A percentile compares a stretch with the other conserved stretches of the same genome.
Conservation (phyloP, 345 rosid species). For the Acer saccharum region DNA sequence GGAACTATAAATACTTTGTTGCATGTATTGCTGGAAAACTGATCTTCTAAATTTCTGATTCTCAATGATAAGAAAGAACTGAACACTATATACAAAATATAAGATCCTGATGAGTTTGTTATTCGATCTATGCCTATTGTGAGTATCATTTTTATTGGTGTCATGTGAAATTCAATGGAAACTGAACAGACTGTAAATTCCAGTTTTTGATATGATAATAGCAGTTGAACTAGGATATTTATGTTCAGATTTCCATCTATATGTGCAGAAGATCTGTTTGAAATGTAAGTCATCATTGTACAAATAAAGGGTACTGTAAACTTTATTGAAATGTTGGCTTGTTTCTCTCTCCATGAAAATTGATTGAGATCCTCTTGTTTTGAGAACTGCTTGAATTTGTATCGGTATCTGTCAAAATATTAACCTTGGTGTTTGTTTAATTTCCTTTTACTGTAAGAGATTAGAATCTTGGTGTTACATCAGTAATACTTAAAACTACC, state of each 20-base stretch:
- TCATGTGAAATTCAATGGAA: neutral
- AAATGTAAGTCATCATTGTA: neutral
- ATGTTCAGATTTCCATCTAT: neutral
- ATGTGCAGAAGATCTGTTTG: neutral
- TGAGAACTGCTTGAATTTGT: neutral
- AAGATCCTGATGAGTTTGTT: neutral
- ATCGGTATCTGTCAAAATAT: neutral
- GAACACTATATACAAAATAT: neutral
- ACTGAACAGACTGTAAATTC: neutral
- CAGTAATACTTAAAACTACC: neutral
- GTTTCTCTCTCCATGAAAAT: constrained; percentile 1
- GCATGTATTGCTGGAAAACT: neutral
- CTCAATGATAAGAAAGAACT: neutral
- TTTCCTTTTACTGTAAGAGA: neutral
- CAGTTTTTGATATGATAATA: neutral
- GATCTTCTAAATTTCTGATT: neutral
- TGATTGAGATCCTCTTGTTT: neutral
- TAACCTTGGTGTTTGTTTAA: neutral
- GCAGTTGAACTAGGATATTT: neutral
- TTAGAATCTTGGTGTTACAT: neutral
- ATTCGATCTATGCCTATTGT: neutral
- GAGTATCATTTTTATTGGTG: neutral
- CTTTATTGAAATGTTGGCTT: neutral
- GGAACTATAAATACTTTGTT: neutral
- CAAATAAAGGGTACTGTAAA: neutral